Evolutionary conservation across 345 rosid species (phyloP).

Genomic region (Eucalyptus globulus): DNA sequence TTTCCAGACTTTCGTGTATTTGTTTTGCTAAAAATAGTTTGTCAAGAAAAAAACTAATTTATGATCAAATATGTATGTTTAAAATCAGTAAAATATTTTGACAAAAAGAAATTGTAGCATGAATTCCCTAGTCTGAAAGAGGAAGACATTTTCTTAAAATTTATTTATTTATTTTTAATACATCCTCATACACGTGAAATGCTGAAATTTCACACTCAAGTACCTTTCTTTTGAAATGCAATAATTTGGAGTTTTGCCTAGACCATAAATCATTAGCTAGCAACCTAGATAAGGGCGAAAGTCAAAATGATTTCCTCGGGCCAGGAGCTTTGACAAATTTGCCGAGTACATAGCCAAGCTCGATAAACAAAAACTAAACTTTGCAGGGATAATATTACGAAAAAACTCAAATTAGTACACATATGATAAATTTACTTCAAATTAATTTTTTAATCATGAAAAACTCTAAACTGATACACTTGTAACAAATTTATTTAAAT

Average conservation of each 20-base stretch:
- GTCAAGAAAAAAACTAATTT: background rate
- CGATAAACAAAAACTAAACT: background rate
- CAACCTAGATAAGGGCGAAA: background rate
- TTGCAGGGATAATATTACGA: rapidly evolving
- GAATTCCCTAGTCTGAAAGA: background rate
- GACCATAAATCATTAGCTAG: background rate
- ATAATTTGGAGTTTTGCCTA: background rate
- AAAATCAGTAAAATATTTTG: background rate
- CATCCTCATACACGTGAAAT: background rate
- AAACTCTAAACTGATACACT: rapidly evolving
- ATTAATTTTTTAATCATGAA: rapidly evolving
- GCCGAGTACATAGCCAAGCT: background rate
- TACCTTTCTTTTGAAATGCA: background rate
- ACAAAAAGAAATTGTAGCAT: background rate
- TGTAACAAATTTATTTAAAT: rapidly evolving
- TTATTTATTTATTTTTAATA: background rate
- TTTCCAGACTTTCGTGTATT: background rate
- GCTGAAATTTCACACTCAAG: background rate
- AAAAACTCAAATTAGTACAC: rapidly evolving
- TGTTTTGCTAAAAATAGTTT: background rate
- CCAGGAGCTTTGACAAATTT: background rate
- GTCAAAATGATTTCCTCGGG: background rate
- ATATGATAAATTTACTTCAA: rapidly evolving
- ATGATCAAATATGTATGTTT: background rate
- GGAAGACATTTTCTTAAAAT: background rate